Percentiles rank a stretch among this genome's conserved stretches.
phyloP scores from a whole-genome alignment of 345 rosid species.

The Stellera chamaejasme region DNA sequence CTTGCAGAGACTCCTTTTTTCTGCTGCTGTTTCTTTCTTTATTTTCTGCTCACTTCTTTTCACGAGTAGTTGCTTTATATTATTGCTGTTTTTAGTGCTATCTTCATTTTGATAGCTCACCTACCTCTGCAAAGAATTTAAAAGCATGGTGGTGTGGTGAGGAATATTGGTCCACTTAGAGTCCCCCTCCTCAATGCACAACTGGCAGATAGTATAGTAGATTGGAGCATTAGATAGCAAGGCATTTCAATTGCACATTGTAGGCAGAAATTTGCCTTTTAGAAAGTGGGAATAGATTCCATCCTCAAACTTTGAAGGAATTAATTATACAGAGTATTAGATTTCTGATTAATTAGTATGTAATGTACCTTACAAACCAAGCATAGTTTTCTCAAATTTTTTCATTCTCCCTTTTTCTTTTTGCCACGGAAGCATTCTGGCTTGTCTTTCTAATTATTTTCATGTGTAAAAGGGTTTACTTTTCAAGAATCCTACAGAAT shows the following conservation, averaged over 20 bases:
- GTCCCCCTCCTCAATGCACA: conserved; percentile 22
- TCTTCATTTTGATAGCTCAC: conserved; percentile 5
- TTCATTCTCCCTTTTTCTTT: too few species aligned
- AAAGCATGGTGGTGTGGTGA: conserved; percentile 15
- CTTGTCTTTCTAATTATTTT: too few species aligned
- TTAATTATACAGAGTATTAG: neutral
- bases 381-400: too few species aligned
- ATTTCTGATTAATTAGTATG: conserved; percentile 10
- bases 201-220: conserved; percentile 15
- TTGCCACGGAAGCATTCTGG: too few species aligned
- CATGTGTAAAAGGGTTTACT: too few species aligned
- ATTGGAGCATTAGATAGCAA: conserved; percentile 7
- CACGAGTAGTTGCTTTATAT: conserved; percentile 20
- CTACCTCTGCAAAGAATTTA: conserved; percentile 20
- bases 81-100: too few species aligned
- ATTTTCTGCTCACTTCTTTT: conserved; percentile 33
- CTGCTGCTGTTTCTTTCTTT: conserved; percentile 7
- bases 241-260: conserved; percentile 10
- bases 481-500: too few species aligned
- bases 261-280: conserved; percentile 16
- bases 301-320: conserved; percentile 23
- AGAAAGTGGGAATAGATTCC: conserved; percentile 31
- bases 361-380: too few species aligned
- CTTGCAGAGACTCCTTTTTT: conserved; percentile 14
- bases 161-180: conserved; percentile 29